These are phyloP conservation scores for Omphalotus guepiniiformis DNA, from an alignment of 768 basidiomycete genomes.

Conservation along the genomic window DNA sequence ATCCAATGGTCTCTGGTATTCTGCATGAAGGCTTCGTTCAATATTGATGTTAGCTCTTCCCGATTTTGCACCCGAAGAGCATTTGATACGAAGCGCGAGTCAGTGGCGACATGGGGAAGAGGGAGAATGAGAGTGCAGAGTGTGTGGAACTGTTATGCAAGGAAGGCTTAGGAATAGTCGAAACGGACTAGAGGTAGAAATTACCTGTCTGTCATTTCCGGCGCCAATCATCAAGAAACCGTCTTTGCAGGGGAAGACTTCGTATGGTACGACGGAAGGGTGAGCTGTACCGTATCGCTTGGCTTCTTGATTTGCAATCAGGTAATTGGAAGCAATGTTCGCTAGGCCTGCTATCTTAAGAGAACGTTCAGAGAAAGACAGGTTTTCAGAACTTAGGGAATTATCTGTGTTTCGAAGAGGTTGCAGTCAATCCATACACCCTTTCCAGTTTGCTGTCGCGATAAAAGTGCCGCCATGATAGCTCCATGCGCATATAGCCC, in stretches of 20 bases:
- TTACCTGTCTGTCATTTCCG: constrained; percentile 83
- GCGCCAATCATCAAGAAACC: constrained; percentile 93
- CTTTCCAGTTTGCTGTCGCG: constrained; percentile 76
- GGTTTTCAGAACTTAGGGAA: constrained; percentile 2
- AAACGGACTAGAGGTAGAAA: not conserved
- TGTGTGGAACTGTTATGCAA: constrained; percentile 54
- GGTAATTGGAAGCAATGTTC: constrained; percentile 91
- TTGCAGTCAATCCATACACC: constrained; percentile 93
- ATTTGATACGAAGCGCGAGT: constrained; percentile 71
- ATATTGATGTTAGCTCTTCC: constrained; percentile 59
- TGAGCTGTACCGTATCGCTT: constrained; percentile 88
- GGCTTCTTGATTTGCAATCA: constrained; percentile 81
- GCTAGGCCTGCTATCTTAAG: constrained; percentile 81
- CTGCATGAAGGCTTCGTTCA: constrained; percentile 54
- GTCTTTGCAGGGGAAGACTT: constrained; percentile 78
- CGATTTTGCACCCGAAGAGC: constrained; percentile 73
- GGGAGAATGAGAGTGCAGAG: constrained; percentile 62
- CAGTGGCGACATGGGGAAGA: constrained; percentile 51
- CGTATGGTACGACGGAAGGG: constrained; percentile 88
- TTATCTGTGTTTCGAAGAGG: constrained; percentile 87
- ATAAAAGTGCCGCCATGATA: constrained; percentile 85
- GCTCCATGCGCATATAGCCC: constrained; percentile 90
- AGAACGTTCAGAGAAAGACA: not conserved
- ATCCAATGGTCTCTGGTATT: constrained; percentile 73
- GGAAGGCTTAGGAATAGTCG: not conserved